A percentile compares a stretch with the other conserved stretches of the same genome.
Conservation (phyloP, 257 asterid genomes). For the Thymus quinquecostatus region DNA sequence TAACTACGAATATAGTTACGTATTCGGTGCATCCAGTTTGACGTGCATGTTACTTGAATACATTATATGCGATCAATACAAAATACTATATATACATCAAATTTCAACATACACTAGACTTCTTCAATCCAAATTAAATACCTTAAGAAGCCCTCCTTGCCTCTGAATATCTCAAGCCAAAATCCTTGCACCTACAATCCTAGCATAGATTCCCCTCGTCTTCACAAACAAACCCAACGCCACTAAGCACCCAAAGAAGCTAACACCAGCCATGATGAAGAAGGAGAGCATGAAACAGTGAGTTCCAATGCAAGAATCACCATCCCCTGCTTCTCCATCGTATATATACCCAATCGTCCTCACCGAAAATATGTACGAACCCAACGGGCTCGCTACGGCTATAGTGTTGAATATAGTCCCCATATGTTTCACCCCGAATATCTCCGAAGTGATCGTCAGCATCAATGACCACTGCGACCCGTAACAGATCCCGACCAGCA, state of each 20-base stretch:
- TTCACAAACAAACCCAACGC: constrained; percentile 58
- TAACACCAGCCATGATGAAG: constrained; percentile 67
- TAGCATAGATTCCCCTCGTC: constrained; percentile 58
- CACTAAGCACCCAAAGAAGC: constrained; percentile 64
- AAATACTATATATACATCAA: too few species aligned
- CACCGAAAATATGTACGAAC: constrained; percentile 85
- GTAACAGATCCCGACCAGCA: constrained; percentile 77
- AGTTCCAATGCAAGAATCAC: constrained; percentile 63
- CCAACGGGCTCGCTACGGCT: constrained; percentile 84
- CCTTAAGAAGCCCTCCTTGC: too few species aligned
- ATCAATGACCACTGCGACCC: constrained; percentile 97
- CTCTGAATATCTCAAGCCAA: constrained; percentile 15
- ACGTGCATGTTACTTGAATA: too few species aligned
- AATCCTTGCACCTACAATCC: constrained; percentile 38
- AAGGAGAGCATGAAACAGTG: constrained; percentile 86
- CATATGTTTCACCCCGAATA: constrained; percentile 79
- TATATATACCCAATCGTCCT: constrained; percentile 78
- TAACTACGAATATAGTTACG: too few species aligned
- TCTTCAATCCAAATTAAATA: too few species aligned
- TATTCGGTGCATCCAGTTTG: too few species aligned
- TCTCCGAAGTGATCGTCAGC: constrained; percentile 87
- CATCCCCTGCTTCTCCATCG: constrained; percentile 55
- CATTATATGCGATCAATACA: too few species aligned
- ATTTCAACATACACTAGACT: too few species aligned
- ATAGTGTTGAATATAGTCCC: constrained; percentile 92